Percentiles rank a stretch among this genome's conserved stretches.
Conservation (phyloP, 352 stramenopile genomes). For the Blastocystis sp. region DNA sequence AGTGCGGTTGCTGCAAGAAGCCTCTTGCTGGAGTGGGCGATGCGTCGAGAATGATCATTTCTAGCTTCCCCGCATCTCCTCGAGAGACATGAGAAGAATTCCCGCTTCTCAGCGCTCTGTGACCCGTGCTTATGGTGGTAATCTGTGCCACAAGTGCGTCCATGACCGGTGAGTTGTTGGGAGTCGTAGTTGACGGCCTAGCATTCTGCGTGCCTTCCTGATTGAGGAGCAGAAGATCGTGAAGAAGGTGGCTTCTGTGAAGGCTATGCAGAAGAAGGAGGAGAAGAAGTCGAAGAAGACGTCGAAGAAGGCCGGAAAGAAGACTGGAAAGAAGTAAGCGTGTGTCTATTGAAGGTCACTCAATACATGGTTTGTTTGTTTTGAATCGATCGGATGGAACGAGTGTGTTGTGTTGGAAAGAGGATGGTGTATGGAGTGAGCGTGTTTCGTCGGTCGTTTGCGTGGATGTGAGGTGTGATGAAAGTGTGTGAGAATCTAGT, state of each 20-base stretch:
- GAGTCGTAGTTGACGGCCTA: not conserved
- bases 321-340: slow-evolving; percentile 5
- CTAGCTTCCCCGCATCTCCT: slow-evolving; percentile 57
- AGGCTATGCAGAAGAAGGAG: slow-evolving; percentile 70
- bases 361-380: slow-evolving; percentile 1
- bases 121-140: slow-evolving; percentile 86
- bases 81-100: slow-evolving; percentile 69
- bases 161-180: slow-evolving; percentile 67
- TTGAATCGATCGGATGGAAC: not conserved
- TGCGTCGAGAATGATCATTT: slow-evolving; percentile 52
- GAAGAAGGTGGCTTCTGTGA: slow-evolving; percentile 93
- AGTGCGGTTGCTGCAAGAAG: slow-evolving; percentile 89
- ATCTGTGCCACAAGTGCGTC: slow-evolving; percentile 80
- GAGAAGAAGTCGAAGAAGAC: slow-evolving; percentile 50
- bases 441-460: not conserved
- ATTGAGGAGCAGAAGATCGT: slow-evolving; percentile 99
- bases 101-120: slow-evolving; percentile 84
- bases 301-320: not conserved
- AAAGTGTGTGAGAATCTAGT: not conserved
- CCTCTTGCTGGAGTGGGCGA: slow-evolving; percentile 67
- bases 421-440: not conserved
- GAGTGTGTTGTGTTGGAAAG: not conserved
- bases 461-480: slow-evolving; percentile 8
- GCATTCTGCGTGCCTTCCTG: slow-evolving; percentile 91
- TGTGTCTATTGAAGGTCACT: not conserved